A percentile compares a stretch with the other conserved stretches of the same genome.
phyloP scores from a whole-genome alignment of 441 rosid genomes.

The Lepidium campestre region DNA sequence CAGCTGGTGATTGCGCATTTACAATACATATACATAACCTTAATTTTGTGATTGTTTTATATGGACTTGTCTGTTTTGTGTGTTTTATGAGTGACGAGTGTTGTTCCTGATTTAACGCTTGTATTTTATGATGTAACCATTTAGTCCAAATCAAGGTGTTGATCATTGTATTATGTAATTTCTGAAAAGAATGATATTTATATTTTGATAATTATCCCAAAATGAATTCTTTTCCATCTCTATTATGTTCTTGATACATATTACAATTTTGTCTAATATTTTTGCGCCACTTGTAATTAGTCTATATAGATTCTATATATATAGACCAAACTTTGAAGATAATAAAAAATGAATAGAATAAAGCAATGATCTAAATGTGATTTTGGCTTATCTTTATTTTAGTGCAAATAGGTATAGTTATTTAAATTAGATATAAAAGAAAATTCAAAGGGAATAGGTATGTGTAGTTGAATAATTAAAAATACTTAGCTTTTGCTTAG shows the following conservation, averaged over 20 bases:
- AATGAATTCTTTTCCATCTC: not conserved
- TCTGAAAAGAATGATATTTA: not conserved
- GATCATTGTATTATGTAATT: not conserved
- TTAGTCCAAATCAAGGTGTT: slow-evolving; percentile 2
- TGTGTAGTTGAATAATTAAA: not conserved
- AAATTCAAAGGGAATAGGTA: not conserved
- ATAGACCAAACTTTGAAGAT: not conserved
- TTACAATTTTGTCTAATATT: not conserved
- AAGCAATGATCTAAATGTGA: not conserved
- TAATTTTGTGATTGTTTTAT: not conserved
- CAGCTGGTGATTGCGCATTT: slow-evolving; percentile 32
- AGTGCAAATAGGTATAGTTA: too few relatives aligned
- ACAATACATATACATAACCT: not conserved
- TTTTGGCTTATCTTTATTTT: not conserved
- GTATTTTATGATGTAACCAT: not conserved
- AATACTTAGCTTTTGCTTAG: not conserved
- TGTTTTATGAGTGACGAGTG: not conserved
- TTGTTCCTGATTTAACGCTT: not conserved
- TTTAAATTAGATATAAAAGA: not conserved
- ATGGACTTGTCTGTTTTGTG: not conserved
- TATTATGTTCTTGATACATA: not conserved
- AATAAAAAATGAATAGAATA: not conserved
- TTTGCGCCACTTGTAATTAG: not conserved
- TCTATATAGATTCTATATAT: too few relatives aligned
- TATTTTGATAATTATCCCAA: not conserved